A percentile compares a stretch with the other conserved stretches of the same genome.
Conservation (phyloP, 2,329 filamentous ascomycete genomes). For the Celoporthe dispersa region DNA sequence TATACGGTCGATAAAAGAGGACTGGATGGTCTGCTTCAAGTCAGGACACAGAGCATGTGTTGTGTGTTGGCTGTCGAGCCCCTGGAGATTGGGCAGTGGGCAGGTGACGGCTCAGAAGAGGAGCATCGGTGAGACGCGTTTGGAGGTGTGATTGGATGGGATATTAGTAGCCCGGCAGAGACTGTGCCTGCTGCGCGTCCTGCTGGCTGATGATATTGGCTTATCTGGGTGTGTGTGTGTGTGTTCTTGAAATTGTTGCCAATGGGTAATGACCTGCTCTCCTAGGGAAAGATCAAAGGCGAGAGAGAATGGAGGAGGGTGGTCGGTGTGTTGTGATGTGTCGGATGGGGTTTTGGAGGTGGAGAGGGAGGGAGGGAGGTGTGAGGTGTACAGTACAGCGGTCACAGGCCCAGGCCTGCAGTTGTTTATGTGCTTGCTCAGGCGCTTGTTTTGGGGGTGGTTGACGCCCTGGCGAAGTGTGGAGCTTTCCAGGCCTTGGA, state of each 20-base stretch:
- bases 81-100: conserved; percentile 6
- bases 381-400: conserved; percentile 4
- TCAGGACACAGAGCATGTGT: neutral
- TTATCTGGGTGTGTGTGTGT: conserved; percentile 13
- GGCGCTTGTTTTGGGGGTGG: conserved; percentile 11
- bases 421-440: conserved; percentile 16
- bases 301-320: neutral
- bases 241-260: conserved; percentile 5
- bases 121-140: conserved; percentile 14
- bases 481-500: conserved; percentile 12
- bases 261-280: conserved; percentile 17
- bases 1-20: conserved; percentile 17
- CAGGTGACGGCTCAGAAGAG: conserved; percentile 5
- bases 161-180: neutral
- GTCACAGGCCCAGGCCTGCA: conserved; percentile 8
- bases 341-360: neutral
- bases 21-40: conserved; percentile 14
- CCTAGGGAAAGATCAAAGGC: conserved; percentile 9
- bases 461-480: neutral
- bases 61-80: conserved; percentile 1
- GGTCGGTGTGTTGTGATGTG: conserved; percentile 1
- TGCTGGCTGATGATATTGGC: conserved; percentile 21
- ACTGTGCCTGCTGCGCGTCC: conserved; percentile 1
- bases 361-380: neutral
- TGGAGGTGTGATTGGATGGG: conserved; percentile 14